Conservation (phyloP, 495 filamentous ascomycete genomes). For the Lophium mytilinum region DNA sequence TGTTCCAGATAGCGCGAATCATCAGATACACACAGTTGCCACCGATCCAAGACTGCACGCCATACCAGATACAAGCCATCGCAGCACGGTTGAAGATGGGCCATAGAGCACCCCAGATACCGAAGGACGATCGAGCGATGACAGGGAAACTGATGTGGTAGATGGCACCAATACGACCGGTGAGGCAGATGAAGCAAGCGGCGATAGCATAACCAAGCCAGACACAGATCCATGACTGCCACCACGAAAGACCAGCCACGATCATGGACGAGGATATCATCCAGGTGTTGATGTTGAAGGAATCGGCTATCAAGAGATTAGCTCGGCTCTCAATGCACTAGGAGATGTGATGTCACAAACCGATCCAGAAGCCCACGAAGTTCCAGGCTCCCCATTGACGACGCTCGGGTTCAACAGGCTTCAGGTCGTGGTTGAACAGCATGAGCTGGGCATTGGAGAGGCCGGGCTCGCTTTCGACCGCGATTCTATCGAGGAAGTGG, state of each 20-base stretch:
- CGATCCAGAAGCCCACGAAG: constrained; percentile 59
- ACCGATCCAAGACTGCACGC: constrained; percentile 80
- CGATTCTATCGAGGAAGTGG: constrained; percentile 44
- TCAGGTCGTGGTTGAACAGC: constrained; percentile 82
- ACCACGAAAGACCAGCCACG: constrained; percentile 75
- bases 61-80: constrained; percentile 80
- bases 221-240: constrained; percentile 88
- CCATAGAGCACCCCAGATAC: constrained; percentile 54
- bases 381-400: constrained; percentile 86
- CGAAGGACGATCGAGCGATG: constrained; percentile 30
- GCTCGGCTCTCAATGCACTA: too few species aligned
- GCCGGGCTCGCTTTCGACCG: constrained; percentile 67
- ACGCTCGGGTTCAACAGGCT: constrained; percentile 77
- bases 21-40: constrained; percentile 37
- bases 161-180: constrained; percentile 59
- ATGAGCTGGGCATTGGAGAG: constrained; percentile 79
- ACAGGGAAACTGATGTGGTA: constrained; percentile 40
- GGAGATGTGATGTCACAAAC: constrained; percentile 1
- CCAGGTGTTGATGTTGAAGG: constrained; percentile 97
- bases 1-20: constrained; percentile 32
- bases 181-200: constrained; percentile 63
- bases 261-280: constrained; percentile 90
- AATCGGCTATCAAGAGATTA: constrained; percentile 50
- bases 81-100: constrained; percentile 83
- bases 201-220: constrained; percentile 65